phyloP scores from a whole-genome alignment of 768 basidiomycete genomes.

The Tylopilus balloui region DNA sequence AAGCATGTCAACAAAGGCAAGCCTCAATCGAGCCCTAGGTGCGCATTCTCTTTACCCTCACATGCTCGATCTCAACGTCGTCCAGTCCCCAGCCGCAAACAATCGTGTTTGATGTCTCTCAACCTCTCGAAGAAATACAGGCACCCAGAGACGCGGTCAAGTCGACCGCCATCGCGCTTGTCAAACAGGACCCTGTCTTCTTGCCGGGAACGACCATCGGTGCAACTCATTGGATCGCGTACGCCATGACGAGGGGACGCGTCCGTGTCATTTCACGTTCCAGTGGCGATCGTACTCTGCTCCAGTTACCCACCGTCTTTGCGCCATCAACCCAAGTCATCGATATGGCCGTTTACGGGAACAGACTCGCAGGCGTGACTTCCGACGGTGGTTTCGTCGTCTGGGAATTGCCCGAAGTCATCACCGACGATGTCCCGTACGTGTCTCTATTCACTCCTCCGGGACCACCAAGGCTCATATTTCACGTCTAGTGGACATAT shows the following conservation, averaged over 20 bases:
- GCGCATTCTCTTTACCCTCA: conserved; percentile 13
- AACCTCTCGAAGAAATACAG: conserved; percentile 67
- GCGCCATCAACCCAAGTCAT: conserved; percentile 58
- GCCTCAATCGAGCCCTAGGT: conserved; percentile 57
- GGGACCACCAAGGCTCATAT: conserved; percentile 1
- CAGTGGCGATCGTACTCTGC: conserved; percentile 79
- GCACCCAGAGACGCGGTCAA: conserved; percentile 74
- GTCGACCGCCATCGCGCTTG: conserved; percentile 86
- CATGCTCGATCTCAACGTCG: not conserved
- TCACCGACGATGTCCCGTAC: conserved; percentile 84
- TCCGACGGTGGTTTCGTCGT: conserved; percentile 87
- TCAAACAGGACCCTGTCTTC: conserved; percentile 81
- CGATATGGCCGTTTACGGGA: conserved; percentile 83
- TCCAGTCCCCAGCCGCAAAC: conserved; percentile 58
- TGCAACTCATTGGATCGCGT: conserved; percentile 89
- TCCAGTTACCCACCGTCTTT: conserved; percentile 70
- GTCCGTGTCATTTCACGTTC: conserved; percentile 86
- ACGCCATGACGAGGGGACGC: conserved; percentile 89
- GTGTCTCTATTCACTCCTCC: conserved; percentile 28
- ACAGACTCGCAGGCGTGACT: conserved; percentile 80
- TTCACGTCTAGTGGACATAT: conserved; percentile 50
- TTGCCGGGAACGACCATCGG: conserved; percentile 85
- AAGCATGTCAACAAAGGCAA: conserved; percentile 40
- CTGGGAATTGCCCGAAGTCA: conserved; percentile 79
- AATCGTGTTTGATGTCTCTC: conserved; percentile 73